Conservation (phyloP, 2,329 filamentous ascomycete species). For the Fusarium camptoceras region DNA sequence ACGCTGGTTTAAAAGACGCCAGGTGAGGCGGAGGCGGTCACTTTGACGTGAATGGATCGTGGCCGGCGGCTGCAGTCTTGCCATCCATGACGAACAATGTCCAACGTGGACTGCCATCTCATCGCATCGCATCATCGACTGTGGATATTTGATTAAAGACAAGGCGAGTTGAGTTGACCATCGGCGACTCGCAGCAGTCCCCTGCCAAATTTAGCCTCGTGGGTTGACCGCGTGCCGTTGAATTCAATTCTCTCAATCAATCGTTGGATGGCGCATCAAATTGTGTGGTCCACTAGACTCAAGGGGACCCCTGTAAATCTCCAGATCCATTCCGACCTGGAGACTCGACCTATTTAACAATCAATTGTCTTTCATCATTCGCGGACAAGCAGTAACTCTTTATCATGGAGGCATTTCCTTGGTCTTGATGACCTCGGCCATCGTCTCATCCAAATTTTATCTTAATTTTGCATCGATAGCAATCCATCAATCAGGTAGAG, state of each 20-base stretch:
- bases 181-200: conserved; percentile 35
- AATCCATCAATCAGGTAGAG: conserved; percentile 33
- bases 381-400: conserved; percentile 22
- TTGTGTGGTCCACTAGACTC: conserved; percentile 38
- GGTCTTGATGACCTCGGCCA: conserved; percentile 14
- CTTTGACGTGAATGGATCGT: conserved; percentile 39
- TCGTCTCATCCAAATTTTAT: conserved; percentile 40
- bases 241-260: conserved; percentile 35
- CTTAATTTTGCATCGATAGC: conserved; percentile 29
- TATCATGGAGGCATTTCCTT: conserved; percentile 26
- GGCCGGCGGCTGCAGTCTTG: conserved; percentile 33
- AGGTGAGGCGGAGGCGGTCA: conserved; percentile 34
- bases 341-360: conserved; percentile 41
- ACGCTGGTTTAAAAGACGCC: conserved; percentile 27
- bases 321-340: conserved; percentile 31
- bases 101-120: conserved; percentile 28
- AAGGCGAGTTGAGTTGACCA: conserved; percentile 28
- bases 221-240: conserved; percentile 46
- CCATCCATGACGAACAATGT: conserved; percentile 37
- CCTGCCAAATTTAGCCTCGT: conserved; percentile 47
- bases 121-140: conserved; percentile 18
- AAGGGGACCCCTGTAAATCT: conserved; percentile 41
- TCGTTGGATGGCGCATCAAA: conserved; percentile 43
- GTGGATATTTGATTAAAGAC: conserved; percentile 35
- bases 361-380: conserved; percentile 28